A percentile compares a stretch with the other conserved stretches of the same genome.
phyloP scores from a whole-genome alignment of 2,329 filamentous ascomycete genomes.

The Penicillium rolfsii region DNA sequence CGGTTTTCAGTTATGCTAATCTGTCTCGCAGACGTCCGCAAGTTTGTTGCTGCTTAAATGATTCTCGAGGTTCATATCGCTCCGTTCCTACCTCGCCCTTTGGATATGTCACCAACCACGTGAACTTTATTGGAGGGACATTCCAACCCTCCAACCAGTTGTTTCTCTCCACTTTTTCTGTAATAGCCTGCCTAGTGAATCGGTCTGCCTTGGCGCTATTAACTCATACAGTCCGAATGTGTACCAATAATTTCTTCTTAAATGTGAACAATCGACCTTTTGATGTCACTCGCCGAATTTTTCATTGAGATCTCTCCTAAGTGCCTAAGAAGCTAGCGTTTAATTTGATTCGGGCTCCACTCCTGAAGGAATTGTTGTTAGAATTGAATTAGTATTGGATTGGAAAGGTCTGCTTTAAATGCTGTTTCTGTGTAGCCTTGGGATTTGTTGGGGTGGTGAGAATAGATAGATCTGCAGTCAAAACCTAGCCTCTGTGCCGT shows the following conservation, averaged over 20 bases:
- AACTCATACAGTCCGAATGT: background rate
- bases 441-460: too few relatives aligned
- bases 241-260: slow-evolving; percentile 15
- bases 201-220: slow-evolving; percentile 3
- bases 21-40: slow-evolving; percentile 67
- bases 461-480: too few relatives aligned
- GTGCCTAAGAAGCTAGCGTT: background rate
- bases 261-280: slow-evolving; percentile 6
- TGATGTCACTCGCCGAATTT: background rate
- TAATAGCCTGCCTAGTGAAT: slow-evolving; percentile 10
- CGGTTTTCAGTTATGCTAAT: slow-evolving; percentile 27
- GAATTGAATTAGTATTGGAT: too few relatives aligned
- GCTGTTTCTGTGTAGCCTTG: too few relatives aligned
- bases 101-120: background rate
- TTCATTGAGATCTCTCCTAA: background rate
- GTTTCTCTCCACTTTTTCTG: slow-evolving; percentile 2
- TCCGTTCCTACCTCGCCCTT: background rate
- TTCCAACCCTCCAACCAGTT: background rate
- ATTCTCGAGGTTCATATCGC: background rate
- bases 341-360: slow-evolving; percentile 2
- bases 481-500: too few relatives aligned
- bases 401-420: too few relatives aligned
- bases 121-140: background rate
- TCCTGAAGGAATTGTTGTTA: background rate
- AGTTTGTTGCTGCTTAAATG: slow-evolving; percentile 72